Base-by-base conservation (phyloP, 169 alveolate genomes). In the Cryptosporidium muris region DNA sequence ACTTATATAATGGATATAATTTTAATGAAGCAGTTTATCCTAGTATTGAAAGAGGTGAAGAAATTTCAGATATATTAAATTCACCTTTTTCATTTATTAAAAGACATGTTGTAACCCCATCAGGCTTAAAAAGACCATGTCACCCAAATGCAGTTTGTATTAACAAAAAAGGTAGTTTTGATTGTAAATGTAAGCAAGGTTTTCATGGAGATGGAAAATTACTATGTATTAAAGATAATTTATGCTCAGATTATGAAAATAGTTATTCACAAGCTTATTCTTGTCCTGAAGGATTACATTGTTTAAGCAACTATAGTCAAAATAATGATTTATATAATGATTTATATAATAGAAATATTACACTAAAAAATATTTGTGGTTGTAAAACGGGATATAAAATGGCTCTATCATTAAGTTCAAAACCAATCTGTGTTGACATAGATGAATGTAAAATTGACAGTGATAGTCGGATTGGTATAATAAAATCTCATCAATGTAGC, bases 181-280 rank as follows among this genome's bases (percentile, higher is more conserved):
- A 88, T 16, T 90, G 93, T 85, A 58, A 63, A 34, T 90, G 93
- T 81, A 80, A 82, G 65, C 89, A 65, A 54, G 66, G 90, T 51
- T 90, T 81, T 58, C 88, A 85, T 62, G 93, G 93, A n/a, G 93
- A 74, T 60, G 85, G 85, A 40, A 74, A 74, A 58, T 58, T 58
- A 47, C n/a, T 48, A 43, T 74, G 85, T 60, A 14, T 74, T 8
- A 66, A 74, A 52, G 67, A 74, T 25, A 74, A 74, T 43, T 14
- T 74, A 14, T 74, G 85, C 51, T 25, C 40, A 40, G 45, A 48
- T 37, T 36, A 60, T 60, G 65, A 60, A 16, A 60, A 3, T 16
- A 60, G 4, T 34, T 11, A 0, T 14, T 5, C 12, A 6, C 3
- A 16, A 38, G 11, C 38, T 14, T 34, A 60, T 34, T 42, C 25